phyloP scores from a whole-genome alignment of 1,284 basidiomycete species.

The Trametes hirsuta region DNA sequence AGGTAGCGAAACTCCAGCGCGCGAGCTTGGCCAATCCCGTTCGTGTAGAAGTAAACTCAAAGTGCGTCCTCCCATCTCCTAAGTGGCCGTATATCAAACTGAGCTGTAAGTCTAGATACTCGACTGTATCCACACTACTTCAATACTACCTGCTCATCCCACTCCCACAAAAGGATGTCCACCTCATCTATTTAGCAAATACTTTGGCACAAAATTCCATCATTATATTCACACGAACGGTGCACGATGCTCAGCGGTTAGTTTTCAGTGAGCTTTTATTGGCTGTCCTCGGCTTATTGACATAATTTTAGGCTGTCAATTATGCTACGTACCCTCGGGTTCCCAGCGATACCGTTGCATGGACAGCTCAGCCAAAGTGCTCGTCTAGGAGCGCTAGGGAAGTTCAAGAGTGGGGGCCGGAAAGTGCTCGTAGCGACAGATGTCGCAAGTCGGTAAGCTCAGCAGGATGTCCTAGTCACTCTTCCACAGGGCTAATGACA shows the following conservation, averaged over 20 bases:
- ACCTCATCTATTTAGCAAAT: conserved; percentile 90
- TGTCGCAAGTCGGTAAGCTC: conserved; percentile 84
- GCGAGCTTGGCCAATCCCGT: conserved; percentile 96
- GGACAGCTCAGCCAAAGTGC: conserved; percentile 95
- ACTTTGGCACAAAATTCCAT: conserved; percentile 91
- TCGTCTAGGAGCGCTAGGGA: conserved; percentile 91
- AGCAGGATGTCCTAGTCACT: neutral
- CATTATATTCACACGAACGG: conserved; percentile 96
- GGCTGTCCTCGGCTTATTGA: neutral
- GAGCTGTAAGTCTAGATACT: conserved; percentile 67
- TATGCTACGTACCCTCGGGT: conserved; percentile 89
- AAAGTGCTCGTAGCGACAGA: conserved; percentile 96
- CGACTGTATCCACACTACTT: conserved; percentile 93
- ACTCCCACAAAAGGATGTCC: conserved; percentile 89
- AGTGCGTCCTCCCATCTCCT: conserved; percentile 55
- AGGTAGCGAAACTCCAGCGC: conserved; percentile 95
- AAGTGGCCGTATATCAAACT: neutral
- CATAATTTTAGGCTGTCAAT: conserved; percentile 71
- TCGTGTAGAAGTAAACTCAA: conserved; percentile 92
- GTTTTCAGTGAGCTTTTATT: conserved; percentile 21
- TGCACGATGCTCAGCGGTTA: conserved; percentile 88
- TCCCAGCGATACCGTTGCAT: conserved; percentile 95
- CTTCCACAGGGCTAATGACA: conserved; percentile 8
- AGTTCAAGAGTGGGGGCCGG: conserved; percentile 96
- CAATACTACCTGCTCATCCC: conserved; percentile 98